Evolutionary conservation across 2,329 filamentous ascomycete genomes (phyloP), one percentile per base, ranked within the genome.

Genomic region (Diaporthe batatas): DNA sequence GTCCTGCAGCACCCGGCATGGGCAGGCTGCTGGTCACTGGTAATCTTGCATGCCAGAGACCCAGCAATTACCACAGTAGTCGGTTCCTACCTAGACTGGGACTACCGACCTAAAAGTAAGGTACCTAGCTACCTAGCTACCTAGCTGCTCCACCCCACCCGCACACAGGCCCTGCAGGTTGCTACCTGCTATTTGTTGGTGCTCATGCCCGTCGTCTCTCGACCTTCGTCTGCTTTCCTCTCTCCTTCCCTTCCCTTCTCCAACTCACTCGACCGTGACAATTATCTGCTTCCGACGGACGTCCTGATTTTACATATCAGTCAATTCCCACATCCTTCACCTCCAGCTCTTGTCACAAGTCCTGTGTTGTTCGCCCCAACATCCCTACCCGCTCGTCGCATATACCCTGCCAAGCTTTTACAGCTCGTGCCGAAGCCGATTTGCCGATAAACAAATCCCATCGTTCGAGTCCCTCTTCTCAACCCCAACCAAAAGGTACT

Each of bases 311-410:
- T 34, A 57, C 54, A 47, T 51, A 54, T 51, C 54, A 47, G 53
- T 39, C 59, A 64, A 57, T 72, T 59, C 16, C 25, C 68, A 36
- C 72, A 67, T 75, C 72, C 72, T 72, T 72, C 62, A 57, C 49
- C 55, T 57, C 47, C 73, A 69, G 67, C 47, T 71, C 59, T 71
- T 69, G 73, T 73, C 73, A 64, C 34, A 49, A 53, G 73, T 75
- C 73, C 68, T 75, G 71, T 75, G 73, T 67, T 71, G 73, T 75
- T 75, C 73, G 68, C 72, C 72, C 67, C 53, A 70, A 34, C 51
- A 53, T 53, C 57, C 54, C 29, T 68, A 39, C 34, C 21, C 58
- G 21, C 21, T 53, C 70, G 64, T 32, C 69, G 36, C 59, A 72
- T 34, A 65, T 8, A n/a, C 14, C 18, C 23, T 44, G 59, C 29